Evolutionary conservation across 495 filamentous ascomycete genomes (phyloP).

Genomic region (Usnea hakonensis): DNA sequence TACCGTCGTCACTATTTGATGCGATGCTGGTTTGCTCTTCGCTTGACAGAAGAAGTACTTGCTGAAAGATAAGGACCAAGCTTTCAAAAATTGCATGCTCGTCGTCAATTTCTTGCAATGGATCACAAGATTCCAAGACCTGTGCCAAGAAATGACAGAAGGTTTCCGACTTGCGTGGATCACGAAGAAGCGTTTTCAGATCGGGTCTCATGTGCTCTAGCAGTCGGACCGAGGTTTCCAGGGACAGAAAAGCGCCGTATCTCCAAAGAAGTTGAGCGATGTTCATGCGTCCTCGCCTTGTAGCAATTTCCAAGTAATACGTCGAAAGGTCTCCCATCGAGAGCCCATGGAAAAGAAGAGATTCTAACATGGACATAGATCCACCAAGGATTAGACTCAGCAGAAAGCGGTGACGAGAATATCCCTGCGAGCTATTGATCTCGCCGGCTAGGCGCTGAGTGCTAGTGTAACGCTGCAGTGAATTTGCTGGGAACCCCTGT

Average conservation of each 20-base stretch:
- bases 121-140: not conserved
- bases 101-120: not conserved
- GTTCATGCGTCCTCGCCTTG: not conserved
- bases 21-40: not conserved
- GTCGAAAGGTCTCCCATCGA: not conserved
- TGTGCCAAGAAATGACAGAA: not conserved
- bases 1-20: not conserved
- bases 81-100: not conserved
- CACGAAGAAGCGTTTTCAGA: not conserved
- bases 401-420: not conserved
- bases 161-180: not conserved
- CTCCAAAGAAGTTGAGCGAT: not conserved
- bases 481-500: not conserved
- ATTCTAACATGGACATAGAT: not conserved
- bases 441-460: not conserved
- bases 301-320: not conserved
- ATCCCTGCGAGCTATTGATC: not conserved
- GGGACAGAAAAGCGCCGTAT: not conserved
- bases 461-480: not conserved
- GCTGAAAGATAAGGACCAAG: not conserved
- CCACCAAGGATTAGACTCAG: not conserved
- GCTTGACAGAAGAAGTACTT: not conserved
- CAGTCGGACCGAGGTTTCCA: not conserved
- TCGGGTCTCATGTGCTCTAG: not conserved
- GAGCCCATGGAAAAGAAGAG: not conserved